phyloP scores from a whole-genome alignment of 2,329 filamentous ascomycete species.

The Venturia pyrina region DNA sequence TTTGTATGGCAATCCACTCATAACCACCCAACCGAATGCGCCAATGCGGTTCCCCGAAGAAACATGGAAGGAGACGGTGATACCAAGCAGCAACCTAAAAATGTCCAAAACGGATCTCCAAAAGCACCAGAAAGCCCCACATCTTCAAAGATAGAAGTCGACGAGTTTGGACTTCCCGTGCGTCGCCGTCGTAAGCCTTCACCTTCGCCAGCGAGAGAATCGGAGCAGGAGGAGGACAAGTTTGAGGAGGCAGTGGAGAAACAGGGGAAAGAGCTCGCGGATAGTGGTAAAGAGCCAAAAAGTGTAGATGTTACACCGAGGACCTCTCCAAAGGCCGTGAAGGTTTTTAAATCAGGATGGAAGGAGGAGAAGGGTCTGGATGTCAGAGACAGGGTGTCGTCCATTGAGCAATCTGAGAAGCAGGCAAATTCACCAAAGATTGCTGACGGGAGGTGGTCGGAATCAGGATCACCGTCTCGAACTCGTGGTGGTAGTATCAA shows the following conservation, averaged over 20 bases:
- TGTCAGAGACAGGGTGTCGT: not conserved
- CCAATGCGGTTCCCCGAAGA: not conserved
- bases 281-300: not conserved
- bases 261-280: constrained; percentile 10
- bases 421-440: not conserved
- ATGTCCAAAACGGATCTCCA: constrained; percentile 15
- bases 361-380: not conserved
- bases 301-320: not conserved
- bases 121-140: not conserved
- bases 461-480: not conserved
- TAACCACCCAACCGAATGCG: not conserved
- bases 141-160: constrained; percentile 20
- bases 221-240: constrained; percentile 13
- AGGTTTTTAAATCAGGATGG: not conserved
- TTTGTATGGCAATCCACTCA: not conserved
- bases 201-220: not conserved
- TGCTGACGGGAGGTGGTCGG: not conserved
- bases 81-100: constrained; percentile 18
- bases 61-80: constrained; percentile 14
- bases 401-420: not conserved
- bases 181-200: constrained; percentile 12
- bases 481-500: not conserved
- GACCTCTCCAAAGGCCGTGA: not conserved
- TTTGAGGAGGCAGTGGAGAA: constrained; percentile 17
- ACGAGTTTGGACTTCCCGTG: constrained; percentile 30